Percentiles rank a stretch among this genome's conserved stretches.
Evolutionary conservation across 345 rosid species (phyloP).

Genomic region (Lepidium didymum): DNA sequence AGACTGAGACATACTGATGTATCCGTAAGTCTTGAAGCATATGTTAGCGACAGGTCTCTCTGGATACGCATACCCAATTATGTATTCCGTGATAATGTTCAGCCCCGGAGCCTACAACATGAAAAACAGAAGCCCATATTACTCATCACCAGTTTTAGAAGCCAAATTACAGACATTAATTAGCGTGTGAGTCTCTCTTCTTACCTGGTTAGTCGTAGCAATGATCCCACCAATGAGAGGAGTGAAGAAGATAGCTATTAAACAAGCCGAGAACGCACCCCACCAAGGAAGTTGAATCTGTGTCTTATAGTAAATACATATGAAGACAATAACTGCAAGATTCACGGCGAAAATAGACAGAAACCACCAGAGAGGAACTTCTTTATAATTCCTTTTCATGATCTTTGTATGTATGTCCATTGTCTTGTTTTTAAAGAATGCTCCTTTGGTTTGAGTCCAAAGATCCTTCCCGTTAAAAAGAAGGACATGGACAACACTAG

Average conservation of each 20-base stretch:
- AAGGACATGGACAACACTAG: conserved; percentile 59
- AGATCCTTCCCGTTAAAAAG: conserved; percentile 67
- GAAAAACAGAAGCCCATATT: background rate
- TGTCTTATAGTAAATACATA: conserved; percentile 47
- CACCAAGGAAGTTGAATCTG: conserved; percentile 85
- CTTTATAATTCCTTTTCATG: conserved; percentile 55
- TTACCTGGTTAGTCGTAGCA: conserved; percentile 70
- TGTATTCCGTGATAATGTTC: conserved; percentile 73
- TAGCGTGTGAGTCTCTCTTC: background rate
- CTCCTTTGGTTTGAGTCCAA: conserved; percentile 49
- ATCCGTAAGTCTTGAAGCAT: conserved; percentile 91
- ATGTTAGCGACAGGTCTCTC: conserved; percentile 87
- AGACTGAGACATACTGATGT: conserved; percentile 75
- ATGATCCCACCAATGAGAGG: conserved; percentile 71
- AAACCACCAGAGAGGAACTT: conserved; percentile 86
- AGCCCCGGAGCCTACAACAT: conserved; percentile 47
- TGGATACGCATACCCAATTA: conserved; percentile 73
- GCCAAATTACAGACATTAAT: background rate
- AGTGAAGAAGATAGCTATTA: conserved; percentile 65
- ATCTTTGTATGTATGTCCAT: conserved; percentile 72
- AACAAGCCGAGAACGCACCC: conserved; percentile 76
- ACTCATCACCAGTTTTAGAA: background rate
- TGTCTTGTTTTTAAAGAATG: conserved; percentile 35
- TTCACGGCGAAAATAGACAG: conserved; percentile 39
- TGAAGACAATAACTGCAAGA: conserved; percentile 41